Evolutionary conservation across 1,284 basidiomycete species (phyloP), one percentile per base, ranked within the genome.

Genomic region (Rhodotorula sp.): DNA sequence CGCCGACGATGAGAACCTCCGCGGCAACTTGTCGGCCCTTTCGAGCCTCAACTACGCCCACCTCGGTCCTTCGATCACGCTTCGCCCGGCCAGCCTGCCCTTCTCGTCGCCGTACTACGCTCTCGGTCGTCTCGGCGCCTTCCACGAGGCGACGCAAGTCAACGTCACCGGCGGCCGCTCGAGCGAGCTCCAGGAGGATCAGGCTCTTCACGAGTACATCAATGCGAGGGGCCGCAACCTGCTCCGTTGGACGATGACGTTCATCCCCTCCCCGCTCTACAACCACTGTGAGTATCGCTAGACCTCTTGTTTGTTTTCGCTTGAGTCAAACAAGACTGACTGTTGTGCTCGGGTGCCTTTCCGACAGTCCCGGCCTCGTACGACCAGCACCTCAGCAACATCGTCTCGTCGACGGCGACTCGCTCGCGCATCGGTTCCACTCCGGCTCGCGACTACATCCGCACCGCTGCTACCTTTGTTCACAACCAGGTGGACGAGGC

Each of bases 41-140:
- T 67, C 65, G 7, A 31, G 64, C 2, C 45, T 73, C 52, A 73
- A 73, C 60, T 73, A 65, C 38, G 71, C 65, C 7, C 66, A 65
- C 60, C 56, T 68, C 56, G 68, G 68, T 23, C 61, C 68, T 19
- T 54, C 54, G 23, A 49, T 73, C 16, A 55, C 60, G 55, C 56
- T 73, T 10, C 50, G 60, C 55, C 71, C 71, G 15, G 55, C 45
- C 49, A 10, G 19, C n/a, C 16, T 47, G 3, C 50, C 45, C 1
- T 45, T 50, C 45, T 26, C 26, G 18, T 14, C 57, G 3, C 62
- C 65, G 62, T 64, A 28, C 45, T 67, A 57, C 47, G 19, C 19
- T 12, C 26, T 61, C 38, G 62, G 64, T 34, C 31, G 38, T 12
- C 10, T 56, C 26, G 65, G 62, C 18, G 45, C 34, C n/a, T 64